phyloP scores from a whole-genome alignment of 2,329 filamentous ascomycete species.

The Metarhizium anisopliae region DNA sequence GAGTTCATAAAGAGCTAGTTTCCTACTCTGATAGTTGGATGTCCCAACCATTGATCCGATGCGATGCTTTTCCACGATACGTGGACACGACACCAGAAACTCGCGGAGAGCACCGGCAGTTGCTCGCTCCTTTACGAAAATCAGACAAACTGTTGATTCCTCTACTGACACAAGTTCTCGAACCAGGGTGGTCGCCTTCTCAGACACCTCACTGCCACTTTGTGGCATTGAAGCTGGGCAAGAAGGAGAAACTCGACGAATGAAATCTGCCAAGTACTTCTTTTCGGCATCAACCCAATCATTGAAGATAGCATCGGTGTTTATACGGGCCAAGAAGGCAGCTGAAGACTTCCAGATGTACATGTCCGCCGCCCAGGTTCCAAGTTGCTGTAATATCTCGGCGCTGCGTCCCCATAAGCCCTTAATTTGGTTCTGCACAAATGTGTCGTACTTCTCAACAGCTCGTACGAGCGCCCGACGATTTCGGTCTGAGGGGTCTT shows the following conservation, averaged over 20 bases:
- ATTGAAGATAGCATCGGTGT: slow-evolving; percentile 18
- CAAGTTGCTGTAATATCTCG: slow-evolving; percentile 49
- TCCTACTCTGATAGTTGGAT: slow-evolving; percentile 27
- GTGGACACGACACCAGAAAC: slow-evolving; percentile 45
- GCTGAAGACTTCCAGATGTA: slow-evolving; percentile 47
- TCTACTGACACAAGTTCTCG: slow-evolving; percentile 35
- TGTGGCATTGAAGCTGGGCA: slow-evolving; percentile 9
- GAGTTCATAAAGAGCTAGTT: slow-evolving; percentile 31
- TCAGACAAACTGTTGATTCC: slow-evolving; percentile 43
- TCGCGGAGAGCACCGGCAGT: slow-evolving; percentile 52
- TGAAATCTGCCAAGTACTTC: slow-evolving; percentile 41
- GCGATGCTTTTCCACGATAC: slow-evolving; percentile 33
- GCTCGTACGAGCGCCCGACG: slow-evolving; percentile 27
- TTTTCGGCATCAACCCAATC: slow-evolving; percentile 42
- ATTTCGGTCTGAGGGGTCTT: slow-evolving; percentile 31
- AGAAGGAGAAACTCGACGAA: slow-evolving; percentile 26
- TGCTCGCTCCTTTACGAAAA: slow-evolving; percentile 58
- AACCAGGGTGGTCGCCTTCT: slow-evolving; percentile 50
- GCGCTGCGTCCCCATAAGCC: slow-evolving; percentile 40
- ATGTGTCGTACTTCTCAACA: slow-evolving; percentile 38
- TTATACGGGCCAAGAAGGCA: slow-evolving; percentile 18
- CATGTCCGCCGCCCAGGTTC: slow-evolving; percentile 59
- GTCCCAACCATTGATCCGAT: slow-evolving; percentile 48
- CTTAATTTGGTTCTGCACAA: slow-evolving; percentile 45
- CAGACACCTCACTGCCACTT: slow-evolving; percentile 31